phyloP scores from a whole-genome alignment of 163 green algal species.

The Picocystis sp. region DNA sequence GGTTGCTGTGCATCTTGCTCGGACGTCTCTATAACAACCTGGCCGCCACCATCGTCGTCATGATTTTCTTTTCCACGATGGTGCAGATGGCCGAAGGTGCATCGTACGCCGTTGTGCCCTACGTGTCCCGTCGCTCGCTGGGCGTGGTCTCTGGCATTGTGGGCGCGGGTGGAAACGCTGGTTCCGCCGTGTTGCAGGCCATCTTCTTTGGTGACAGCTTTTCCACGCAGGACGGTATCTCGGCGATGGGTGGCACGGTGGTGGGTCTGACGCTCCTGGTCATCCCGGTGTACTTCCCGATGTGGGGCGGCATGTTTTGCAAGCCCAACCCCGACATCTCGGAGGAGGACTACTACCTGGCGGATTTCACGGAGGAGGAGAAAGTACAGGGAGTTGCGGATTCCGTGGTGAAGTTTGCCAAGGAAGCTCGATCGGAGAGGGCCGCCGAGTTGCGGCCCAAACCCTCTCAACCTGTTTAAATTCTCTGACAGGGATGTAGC shows the following conservation, averaged over 20 bases:
- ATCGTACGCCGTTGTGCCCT: conserved; percentile 72
- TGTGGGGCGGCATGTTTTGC: conserved; percentile 59
- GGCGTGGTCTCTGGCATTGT: conserved; percentile 76
- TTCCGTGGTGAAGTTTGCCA: conserved; percentile 17
- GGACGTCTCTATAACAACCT: conserved; percentile 29
- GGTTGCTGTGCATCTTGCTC: conserved; percentile 48
- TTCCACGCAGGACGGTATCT: conserved; percentile 20
- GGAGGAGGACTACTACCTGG: conserved; percentile 64
- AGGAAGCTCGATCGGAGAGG: conserved; percentile 23
- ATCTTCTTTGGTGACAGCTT: conserved; percentile 44
- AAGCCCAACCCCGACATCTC: conserved; percentile 28
- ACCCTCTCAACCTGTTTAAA: too few relatives aligned
- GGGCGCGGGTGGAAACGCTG: conserved; percentile 68
- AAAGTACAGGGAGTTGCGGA: conserved; percentile 13
- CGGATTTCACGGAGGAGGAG: conserved; percentile 18
- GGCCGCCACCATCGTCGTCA: conserved; percentile 37
- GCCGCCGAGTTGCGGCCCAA: conserved; percentile 3
- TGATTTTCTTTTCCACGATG: conserved; percentile 64
- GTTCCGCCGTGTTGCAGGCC: conserved; percentile 50
- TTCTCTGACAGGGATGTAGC: too few relatives aligned
- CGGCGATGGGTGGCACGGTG: conserved; percentile 38
- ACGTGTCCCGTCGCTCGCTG: conserved; percentile 63
- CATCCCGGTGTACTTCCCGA: conserved; percentile 61
- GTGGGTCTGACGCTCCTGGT: conserved; percentile 44
- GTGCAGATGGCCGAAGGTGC: conserved; percentile 49